Evolutionary conservation across 164 flowering plant species (phyloP).

Genomic region (Magnolia changhungtana): DNA sequence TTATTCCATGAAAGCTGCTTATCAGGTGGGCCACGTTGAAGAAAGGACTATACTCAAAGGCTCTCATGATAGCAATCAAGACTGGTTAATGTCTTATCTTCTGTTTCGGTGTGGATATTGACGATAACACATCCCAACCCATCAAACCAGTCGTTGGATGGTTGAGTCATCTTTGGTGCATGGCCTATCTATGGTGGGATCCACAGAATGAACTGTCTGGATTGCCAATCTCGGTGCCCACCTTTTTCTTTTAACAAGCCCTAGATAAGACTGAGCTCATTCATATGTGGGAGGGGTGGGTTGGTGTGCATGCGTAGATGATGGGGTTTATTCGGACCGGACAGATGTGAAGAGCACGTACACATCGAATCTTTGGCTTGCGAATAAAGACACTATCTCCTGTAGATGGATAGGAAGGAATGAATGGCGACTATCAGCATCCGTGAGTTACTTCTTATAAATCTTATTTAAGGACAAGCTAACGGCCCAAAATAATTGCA

Average conservation of each 20-base stretch:
- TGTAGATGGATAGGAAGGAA: neutral
- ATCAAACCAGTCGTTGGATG: neutral
- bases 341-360: neutral
- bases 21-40: neutral
- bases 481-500: slow-evolving; percentile 2
- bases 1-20: neutral
- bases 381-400: neutral
- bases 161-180: neutral
- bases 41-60: neutral
- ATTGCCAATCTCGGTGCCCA: neutral
- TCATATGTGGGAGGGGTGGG: neutral
- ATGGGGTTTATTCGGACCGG: slow-evolving; percentile 7
- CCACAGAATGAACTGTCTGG: neutral
- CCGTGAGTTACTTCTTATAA: neutral
- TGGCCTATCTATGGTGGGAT: neutral
- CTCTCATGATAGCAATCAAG: neutral
- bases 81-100: neutral
- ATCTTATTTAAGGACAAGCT: slow-evolving; percentile 1
- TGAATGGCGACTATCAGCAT: neutral
- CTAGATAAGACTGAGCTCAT: neutral
- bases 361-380: neutral
- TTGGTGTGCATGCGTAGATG: neutral
- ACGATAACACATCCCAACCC: no score
- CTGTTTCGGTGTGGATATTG: neutral
- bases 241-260: neutral